Evolutionary conservation across 179 eudicot genomes (phyloP).

Genomic region (Silene vulgaris): DNA sequence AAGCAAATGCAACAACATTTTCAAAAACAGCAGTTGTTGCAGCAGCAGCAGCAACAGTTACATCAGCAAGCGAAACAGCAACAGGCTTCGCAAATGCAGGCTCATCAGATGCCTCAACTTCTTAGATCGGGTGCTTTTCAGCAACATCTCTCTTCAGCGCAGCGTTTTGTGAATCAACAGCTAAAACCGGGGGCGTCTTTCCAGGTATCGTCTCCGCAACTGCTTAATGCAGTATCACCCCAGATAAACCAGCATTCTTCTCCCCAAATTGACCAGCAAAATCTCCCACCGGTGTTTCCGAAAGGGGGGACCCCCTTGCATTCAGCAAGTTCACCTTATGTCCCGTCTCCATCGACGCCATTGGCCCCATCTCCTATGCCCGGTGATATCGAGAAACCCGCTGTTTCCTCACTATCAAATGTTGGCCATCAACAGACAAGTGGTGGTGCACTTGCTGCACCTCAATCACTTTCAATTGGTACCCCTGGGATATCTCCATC

Average conservation of each 20-base stretch:
- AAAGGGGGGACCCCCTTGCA: constrained; percentile 81
- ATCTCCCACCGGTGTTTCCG: constrained; percentile 40
- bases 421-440: constrained; percentile 50
- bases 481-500: constrained; percentile 99
- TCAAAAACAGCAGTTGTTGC: constrained; percentile 52
- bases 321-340: constrained; percentile 77
- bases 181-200: constrained; percentile 60
- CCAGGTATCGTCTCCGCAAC: constrained; percentile 71
- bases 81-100: constrained; percentile 54
- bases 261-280: constrained; percentile 86
- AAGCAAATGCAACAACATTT: constrained; percentile 63
- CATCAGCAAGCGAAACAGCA: constrained; percentile 48
- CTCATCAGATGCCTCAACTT: constrained; percentile 61
- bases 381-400: constrained; percentile 75
- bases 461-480: constrained; percentile 86
- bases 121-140: constrained; percentile 65
- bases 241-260: constrained; percentile 75
- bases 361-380: constrained; percentile 83
- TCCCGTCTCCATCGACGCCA: constrained; percentile 79
- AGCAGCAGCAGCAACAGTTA: constrained; percentile 49
- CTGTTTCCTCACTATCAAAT: constrained; percentile 57
- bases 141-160: constrained; percentile 54
- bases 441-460: constrained; percentile 38
- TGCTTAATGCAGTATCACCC: constrained; percentile 63
- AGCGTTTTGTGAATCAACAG: constrained; percentile 72